Base-by-base conservation (phyloP, 192 early-diverging fungal species). In the Coemansia sp. region DNA sequence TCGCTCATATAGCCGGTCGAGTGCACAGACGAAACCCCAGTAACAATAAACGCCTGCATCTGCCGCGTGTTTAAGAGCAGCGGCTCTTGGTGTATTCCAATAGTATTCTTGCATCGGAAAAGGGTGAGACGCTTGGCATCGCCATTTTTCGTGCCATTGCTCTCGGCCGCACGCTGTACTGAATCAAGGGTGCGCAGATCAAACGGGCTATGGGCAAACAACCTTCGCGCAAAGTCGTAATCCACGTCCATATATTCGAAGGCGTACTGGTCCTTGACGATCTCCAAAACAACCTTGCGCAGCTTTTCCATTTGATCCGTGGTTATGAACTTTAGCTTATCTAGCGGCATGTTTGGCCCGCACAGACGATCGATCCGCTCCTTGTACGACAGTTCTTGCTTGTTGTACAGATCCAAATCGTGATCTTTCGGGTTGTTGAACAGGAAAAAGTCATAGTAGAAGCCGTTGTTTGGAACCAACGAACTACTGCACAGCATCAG, bases 1-100 rank as follows among this genome's bases (percentile, higher is more conserved):
- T 20, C 18, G 48, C 56, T 46, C 10, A 77, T 61, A 38, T 78
- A 64, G 35, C 72, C 70, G 21, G 78, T 79, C 84, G 89, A 92
- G 64, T 89, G 88, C 5, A 89, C 88, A 21, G 81, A 85, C 33
- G 89, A 86, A 0, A 89, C 86, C 33, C 83, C 74, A 11, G 81
- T 62, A 8, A 91, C 64, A 70, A 85, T 84, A 38, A 91, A 64
- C 1, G 83, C 77, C 24, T 81, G 74, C 34, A 94, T 44, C 45
- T 86, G 80, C 6, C 86, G 84, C 3, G 91, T 89, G 60, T 89
- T 82, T n/a, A 85, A 84, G 4, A 93, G 75, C 79, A 92, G 89
- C 9, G 93, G 93, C 10, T 91, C 93, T 35, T 89, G 87, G 62
- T 90, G 91, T 35, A 94, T 78, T 69, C 93, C 93, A 56, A 94